Evolutionary conservation across 164 flowering plant species (phyloP).

Genomic region (Santalum album): DNA sequence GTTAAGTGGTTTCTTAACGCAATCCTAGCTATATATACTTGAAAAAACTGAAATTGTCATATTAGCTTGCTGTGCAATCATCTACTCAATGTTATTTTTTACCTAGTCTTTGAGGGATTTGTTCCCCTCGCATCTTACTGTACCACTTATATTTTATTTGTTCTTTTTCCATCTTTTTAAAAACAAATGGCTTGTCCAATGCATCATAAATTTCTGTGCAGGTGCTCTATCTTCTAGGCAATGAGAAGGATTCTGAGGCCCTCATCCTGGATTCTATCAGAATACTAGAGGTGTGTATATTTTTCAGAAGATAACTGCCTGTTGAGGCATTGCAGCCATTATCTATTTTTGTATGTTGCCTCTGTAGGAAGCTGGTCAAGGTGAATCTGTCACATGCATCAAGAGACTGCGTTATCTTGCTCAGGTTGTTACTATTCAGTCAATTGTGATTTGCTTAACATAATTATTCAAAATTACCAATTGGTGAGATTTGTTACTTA

Average conservation of each 20-base stretch:
- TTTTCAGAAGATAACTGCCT: not conserved
- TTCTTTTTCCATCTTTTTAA: not conserved
- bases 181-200: not conserved
- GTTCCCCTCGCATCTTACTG: not conserved
- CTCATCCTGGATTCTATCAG: constrained; percentile 68
- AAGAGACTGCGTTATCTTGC: constrained; percentile 65
- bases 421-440: constrained; percentile 37
- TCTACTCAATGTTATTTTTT: too few species aligned
- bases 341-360: not conserved
- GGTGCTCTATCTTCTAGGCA: constrained; percentile 77
- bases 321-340: not conserved
- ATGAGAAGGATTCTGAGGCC: constrained; percentile 56
- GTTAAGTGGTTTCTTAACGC: too few species aligned
- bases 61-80: too few species aligned
- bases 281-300: constrained; percentile 59
- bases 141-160: not conserved
- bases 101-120: too few species aligned
- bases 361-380: constrained; percentile 63
- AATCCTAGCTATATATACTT: too few species aligned
- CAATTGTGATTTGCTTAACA: too few species aligned
- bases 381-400: constrained; percentile 53
- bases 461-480: too few species aligned
- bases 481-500: too few species aligned
- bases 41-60: too few species aligned
- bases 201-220: constrained; percentile 10